Conservation (phyloP, 164 flowering plant species). For the Liquidambar formosana region DNA sequence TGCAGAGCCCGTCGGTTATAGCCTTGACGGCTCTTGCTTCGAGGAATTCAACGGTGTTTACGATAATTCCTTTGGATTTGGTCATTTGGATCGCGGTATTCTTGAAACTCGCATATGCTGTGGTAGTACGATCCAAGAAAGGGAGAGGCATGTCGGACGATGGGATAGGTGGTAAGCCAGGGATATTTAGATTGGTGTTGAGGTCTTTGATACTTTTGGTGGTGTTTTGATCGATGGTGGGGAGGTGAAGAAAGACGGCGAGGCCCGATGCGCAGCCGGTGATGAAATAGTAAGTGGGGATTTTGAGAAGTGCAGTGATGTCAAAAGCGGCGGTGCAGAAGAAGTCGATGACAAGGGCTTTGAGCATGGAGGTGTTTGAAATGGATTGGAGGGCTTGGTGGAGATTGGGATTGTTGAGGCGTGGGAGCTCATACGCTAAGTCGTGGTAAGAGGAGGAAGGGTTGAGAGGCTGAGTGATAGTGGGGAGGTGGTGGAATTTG, state of each 20-base stretch:
- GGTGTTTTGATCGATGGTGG: conserved; percentile 14
- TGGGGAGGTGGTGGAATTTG: conserved; percentile 37
- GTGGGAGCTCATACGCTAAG: conserved; percentile 17
- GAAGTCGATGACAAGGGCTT: conserved; percentile 31
- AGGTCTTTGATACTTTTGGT: conserved; percentile 9
- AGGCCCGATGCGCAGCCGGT: conserved; percentile 33
- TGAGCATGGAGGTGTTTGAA: conserved; percentile 13
- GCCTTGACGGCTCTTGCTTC: too few relatives aligned
- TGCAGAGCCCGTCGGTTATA: too few relatives aligned
- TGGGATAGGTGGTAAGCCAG: conserved; percentile 33
- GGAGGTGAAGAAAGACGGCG: conserved; percentile 21
- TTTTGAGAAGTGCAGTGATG: conserved; percentile 15
- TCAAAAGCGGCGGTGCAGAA: conserved; percentile 29
- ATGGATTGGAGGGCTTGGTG: conserved; percentile 20
- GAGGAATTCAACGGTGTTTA: too few relatives aligned
- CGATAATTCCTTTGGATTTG: too few relatives aligned
- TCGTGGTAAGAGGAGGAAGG: conserved; percentile 4
- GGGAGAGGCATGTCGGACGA: conserved; percentile 28
- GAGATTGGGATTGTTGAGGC: conserved; percentile 26
- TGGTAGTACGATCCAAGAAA: too few relatives aligned
- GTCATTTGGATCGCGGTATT: too few relatives aligned
- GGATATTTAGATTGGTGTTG: conserved; percentile 17
- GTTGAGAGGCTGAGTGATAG: not conserved
- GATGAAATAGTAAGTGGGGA: conserved; percentile 39
- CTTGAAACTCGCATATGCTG: conserved; percentile 4